Evolutionary conservation across 2,329 filamentous ascomycete species (phyloP), one percentile per base, ranked within the genome.

Genomic region (Ceratocystis diversiconidia): DNA sequence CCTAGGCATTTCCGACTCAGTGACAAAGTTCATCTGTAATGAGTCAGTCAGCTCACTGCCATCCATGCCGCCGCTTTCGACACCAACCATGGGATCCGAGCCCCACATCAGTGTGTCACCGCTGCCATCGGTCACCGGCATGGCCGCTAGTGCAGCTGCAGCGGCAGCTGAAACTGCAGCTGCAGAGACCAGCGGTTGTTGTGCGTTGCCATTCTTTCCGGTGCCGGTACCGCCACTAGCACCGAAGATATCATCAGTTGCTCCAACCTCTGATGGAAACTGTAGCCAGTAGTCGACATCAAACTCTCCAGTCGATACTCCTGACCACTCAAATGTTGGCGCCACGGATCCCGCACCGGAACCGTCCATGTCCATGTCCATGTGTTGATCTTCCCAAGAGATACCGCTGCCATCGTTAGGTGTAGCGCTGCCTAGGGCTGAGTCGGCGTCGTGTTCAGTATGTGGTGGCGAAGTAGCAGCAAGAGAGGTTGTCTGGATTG

Each of bases 281-380:
- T 84, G 79, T 25, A 84, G 75, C 79, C 80, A 84, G 69, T 83
- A 80, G 66, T 83, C 80, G 64, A 83, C 80, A 65, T 84, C 81
- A 67, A 83, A 78, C 68, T 82, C 80, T 7, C 79, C 78, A 5
- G 77, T 79, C 17, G 79, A 75, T 3, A 81, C 74, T 22, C 78
- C 77, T 68, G 80, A 79, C 80, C 80, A 83, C 69, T 82, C 80
- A 65, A 82, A 80, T 63, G 79, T 79, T 59, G 78, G 44, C 17
- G 62, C 66, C 5, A 57, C 78, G 62, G 78, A 76, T 36, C 75
- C 76, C 5, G 32, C 30, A 10, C 46, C 61, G 17, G 55, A 57
- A 28, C 61, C 61, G 7, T 60, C 78, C 68, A 78, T 73, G 30
- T 73, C 72, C 10, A 71, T 70, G 65, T 76, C 75, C 25, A 78